A percentile compares a stretch with the other conserved stretches of the same genome.
phyloP scores from a whole-genome alignment of 768 basidiomycete species.

The Suillus subluteus region DNA sequence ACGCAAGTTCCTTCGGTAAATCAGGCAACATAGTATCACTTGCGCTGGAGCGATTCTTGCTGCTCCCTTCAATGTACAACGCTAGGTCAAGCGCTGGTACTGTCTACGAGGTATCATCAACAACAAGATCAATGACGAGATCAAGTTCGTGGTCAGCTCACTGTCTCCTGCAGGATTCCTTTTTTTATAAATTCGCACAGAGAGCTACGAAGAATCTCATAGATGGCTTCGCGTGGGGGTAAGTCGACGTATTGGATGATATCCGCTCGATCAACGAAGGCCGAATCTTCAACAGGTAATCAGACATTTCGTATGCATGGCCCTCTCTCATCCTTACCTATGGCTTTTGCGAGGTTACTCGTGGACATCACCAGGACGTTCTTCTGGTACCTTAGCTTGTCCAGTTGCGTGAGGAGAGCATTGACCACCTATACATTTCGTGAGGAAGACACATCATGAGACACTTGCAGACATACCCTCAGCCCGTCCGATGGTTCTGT shows the following conservation, averaged over 20 bases:
- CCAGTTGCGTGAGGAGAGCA: constrained; percentile 93
- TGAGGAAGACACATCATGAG: background rate
- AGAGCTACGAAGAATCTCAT: constrained; percentile 87
- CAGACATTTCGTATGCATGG: background rate
- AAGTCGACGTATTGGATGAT: constrained; percentile 94
- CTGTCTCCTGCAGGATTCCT: constrained; percentile 67
- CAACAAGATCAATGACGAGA: background rate
- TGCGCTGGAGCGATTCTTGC: constrained; percentile 15
- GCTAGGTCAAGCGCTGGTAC: constrained; percentile 66
- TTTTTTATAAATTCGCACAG: constrained; percentile 78
- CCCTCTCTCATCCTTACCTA: constrained; percentile 56
- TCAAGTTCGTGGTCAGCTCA: constrained; percentile 39
- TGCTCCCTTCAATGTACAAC: constrained; percentile 24
- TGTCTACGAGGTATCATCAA: constrained; percentile 40
- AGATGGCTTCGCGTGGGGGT: constrained; percentile 89
- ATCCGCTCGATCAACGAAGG: constrained; percentile 96
- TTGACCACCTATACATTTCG: constrained; percentile 81
- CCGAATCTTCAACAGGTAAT: constrained; percentile 65
- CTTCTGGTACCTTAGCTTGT: constrained; percentile 90
- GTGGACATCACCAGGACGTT: constrained; percentile 97
- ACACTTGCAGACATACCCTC: constrained; percentile 53
- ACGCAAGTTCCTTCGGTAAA: constrained; percentile 57
- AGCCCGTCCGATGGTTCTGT: constrained; percentile 96
- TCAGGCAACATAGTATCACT: constrained; percentile 34
- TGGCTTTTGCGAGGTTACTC: constrained; percentile 92